Evolutionary conservation across 1,284 basidiomycete species (phyloP).

Genomic region (Golubevia sp.): DNA sequence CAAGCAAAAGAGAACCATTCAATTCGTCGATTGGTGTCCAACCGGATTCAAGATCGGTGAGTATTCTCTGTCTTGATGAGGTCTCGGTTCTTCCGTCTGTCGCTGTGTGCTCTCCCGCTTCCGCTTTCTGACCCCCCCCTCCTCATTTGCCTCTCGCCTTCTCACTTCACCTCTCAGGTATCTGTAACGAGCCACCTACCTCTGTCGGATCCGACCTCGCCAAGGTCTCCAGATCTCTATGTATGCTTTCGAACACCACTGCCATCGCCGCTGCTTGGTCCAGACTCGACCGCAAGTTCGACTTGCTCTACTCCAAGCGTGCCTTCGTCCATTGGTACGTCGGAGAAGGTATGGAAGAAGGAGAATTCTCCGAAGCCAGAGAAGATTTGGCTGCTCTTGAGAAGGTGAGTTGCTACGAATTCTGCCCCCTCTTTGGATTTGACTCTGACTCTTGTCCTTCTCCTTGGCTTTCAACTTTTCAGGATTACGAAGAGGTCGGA

Average conservation of each 20-base stretch:
- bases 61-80: too few relatives aligned
- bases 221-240: constrained; percentile 58
- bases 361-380: constrained; percentile 95
- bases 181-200: constrained; percentile 61
- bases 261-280: constrained; percentile 60
- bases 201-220: constrained; percentile 59
- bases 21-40: constrained; percentile 63
- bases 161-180: too few relatives aligned
- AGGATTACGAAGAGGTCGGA: background rate
- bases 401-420: constrained; percentile 65
- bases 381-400: constrained; percentile 96
- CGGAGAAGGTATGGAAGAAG: constrained; percentile 98
- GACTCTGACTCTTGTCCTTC: background rate
- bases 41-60: constrained; percentile 61
- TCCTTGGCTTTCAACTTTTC: background rate
- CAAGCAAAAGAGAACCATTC: constrained; percentile 63
- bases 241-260: constrained; percentile 62
- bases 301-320: constrained; percentile 62
- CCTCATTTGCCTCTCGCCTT: too few relatives aligned
- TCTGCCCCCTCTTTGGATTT: background rate
- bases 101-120: too few relatives aligned
- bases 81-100: too few relatives aligned
- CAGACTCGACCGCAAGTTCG: constrained; percentile 61
- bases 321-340: constrained; percentile 69
- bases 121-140: too few relatives aligned